Conservation (phyloP, 2,329 filamentous ascomycete species). For the Fusarium coffeatum region DNA sequence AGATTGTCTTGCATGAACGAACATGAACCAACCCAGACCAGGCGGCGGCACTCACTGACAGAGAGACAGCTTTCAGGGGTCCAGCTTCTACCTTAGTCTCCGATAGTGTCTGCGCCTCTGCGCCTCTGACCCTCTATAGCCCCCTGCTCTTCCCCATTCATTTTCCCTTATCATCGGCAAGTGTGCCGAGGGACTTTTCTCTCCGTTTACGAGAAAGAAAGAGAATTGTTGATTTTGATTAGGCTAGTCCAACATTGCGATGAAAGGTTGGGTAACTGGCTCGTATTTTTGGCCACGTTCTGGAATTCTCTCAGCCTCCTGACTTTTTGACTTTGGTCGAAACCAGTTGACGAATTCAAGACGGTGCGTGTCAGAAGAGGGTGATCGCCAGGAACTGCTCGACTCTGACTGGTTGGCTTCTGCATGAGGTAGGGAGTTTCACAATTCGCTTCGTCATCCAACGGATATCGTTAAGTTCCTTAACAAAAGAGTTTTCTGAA, state of each 20-base stretch:
- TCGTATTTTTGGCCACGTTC: constrained; percentile 17
- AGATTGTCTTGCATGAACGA: constrained; percentile 6
- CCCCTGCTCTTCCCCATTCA: constrained; percentile 11
- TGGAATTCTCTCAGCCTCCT: constrained; percentile 19
- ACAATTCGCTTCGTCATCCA: constrained; percentile 29
- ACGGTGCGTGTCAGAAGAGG: constrained; percentile 33
- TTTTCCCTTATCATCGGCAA: constrained; percentile 36
- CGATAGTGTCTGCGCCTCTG: constrained; percentile 32
- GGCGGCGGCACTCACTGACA: constrained; percentile 30
- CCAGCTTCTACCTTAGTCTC: constrained; percentile 5
- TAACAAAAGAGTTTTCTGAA: neutral
- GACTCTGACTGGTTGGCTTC: constrained; percentile 26
- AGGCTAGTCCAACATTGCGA: constrained; percentile 3
- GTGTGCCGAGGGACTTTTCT: constrained; percentile 10
- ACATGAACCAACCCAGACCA: constrained; percentile 17
- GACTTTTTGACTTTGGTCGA: neutral
- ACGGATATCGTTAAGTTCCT: neutral
- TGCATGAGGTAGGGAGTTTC: constrained; percentile 30
- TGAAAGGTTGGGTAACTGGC: neutral
- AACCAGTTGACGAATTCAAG: constrained; percentile 26
- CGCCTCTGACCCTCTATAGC: constrained; percentile 16
- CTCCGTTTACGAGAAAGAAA: constrained; percentile 5
- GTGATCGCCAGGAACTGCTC: constrained; percentile 35
- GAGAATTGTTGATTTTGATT: neutral
- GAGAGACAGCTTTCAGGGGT: constrained; percentile 26